Conservation (phyloP, 2,329 filamentous ascomycete species). For the Sporothrix inflata region DNA sequence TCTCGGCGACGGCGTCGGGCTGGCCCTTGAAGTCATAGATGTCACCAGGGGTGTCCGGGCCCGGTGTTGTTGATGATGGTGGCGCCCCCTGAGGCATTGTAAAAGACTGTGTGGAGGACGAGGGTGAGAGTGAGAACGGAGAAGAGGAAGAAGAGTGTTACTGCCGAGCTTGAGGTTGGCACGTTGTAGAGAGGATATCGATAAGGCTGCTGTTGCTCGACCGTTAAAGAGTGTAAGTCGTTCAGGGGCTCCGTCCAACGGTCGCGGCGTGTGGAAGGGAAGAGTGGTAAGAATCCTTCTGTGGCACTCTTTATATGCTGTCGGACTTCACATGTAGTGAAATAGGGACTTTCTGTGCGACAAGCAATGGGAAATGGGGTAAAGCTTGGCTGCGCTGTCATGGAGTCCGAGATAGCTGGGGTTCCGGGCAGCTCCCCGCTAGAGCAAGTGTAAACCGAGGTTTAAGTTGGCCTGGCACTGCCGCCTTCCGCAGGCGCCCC, state of each 20-base stretch:
- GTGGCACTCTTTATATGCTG: background rate
- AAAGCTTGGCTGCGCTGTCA: constrained; percentile 3
- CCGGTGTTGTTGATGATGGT: background rate
- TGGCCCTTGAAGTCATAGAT: constrained; percentile 11
- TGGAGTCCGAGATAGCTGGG: background rate
- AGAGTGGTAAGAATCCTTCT: background rate
- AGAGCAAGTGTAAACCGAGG: constrained; percentile 1
- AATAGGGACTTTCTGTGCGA: background rate
- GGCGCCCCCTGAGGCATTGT: constrained; percentile 7
- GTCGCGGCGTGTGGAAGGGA: background rate
- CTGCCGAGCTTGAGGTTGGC: background rate
- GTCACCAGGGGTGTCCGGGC: background rate
- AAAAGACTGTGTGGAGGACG: background rate
- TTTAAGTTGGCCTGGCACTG: background rate
- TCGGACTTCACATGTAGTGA: background rate
- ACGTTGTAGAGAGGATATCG: background rate
- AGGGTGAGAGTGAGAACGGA: background rate
- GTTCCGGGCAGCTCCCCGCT: background rate
- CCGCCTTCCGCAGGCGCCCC: background rate
- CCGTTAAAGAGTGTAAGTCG: background rate
- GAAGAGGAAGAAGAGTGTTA: background rate
- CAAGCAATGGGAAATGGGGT: background rate
- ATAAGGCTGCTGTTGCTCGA: background rate
- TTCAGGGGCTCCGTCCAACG: background rate
- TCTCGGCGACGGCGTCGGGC: constrained; percentile 18